Evolutionary conservation across 768 basidiomycete genomes (phyloP).

Genomic region (Terana coerulea): DNA sequence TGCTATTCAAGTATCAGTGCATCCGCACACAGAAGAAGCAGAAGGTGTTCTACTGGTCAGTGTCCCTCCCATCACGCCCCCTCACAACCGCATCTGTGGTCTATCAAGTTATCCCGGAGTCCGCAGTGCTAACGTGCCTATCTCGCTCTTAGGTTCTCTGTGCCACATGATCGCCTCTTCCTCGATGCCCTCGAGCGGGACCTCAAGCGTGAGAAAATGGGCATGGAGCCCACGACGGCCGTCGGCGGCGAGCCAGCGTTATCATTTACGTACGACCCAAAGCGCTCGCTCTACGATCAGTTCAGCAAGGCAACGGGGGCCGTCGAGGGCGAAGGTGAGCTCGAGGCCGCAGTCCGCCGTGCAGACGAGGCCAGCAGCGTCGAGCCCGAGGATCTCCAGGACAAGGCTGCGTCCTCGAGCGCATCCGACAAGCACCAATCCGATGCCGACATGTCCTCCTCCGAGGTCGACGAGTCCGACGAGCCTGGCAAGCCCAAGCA

Average conservation of each 20-base stretch:
- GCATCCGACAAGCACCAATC: constrained; percentile 14
- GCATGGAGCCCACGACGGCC: constrained; percentile 78
- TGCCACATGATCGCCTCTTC: constrained; percentile 95
- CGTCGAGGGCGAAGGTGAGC: constrained; percentile 33
- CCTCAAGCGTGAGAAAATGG: constrained; percentile 92
- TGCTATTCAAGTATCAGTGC: constrained; percentile 94
- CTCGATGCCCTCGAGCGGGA: constrained; percentile 95
- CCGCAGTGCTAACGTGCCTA: not conserved
- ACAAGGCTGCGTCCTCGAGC: constrained; percentile 12
- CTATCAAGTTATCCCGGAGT: constrained; percentile 28
- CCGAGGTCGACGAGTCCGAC: constrained; percentile 18
- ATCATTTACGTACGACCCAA: constrained; percentile 86
- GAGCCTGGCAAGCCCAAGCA: constrained; percentile 14
- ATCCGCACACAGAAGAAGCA: constrained; percentile 99
- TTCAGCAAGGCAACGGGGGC: constrained; percentile 50
- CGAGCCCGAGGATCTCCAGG: constrained; percentile 16
- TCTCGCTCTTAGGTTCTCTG: constrained; percentile 73
- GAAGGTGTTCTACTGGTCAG: constrained; percentile 97
- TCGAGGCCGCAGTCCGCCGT: constrained; percentile 28
- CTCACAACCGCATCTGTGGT: not conserved
- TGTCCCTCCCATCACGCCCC: constrained; percentile 7
- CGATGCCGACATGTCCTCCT: constrained; percentile 20
- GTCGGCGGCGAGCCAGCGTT: constrained; percentile 77
- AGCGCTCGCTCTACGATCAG: constrained; percentile 84
- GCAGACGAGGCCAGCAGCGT: constrained; percentile 26